phyloP scores from a whole-genome alignment of 805 yeast species.

The Candida nanaspora region DNA sequence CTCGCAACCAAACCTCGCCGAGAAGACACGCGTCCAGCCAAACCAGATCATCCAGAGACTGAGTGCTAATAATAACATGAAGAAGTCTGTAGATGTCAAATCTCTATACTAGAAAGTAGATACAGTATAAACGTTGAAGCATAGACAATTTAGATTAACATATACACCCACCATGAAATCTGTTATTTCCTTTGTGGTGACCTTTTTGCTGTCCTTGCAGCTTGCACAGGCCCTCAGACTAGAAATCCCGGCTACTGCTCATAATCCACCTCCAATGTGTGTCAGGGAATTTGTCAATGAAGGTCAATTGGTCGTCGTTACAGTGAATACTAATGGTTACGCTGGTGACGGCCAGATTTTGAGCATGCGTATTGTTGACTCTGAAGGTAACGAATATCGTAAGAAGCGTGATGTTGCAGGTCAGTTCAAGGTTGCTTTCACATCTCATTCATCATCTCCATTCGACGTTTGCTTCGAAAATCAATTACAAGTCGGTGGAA shows the following conservation, averaged over 20 bases:
- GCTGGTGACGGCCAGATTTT: constrained; percentile 84
- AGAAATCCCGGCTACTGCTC: constrained; percentile 23
- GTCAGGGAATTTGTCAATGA: constrained; percentile 85
- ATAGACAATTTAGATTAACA: too few species aligned
- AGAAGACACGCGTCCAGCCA: background rate
- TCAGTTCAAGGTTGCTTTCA: constrained; percentile 68
- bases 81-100: too few species aligned
- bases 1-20: background rate
- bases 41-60: background rate
- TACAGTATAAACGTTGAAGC: too few species aligned
- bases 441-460: constrained; percentile 74
- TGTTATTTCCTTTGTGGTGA: constrained; percentile 1
- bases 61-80: too few species aligned
- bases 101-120: too few species aligned
- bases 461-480: constrained; percentile 91
- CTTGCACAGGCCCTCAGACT: constrained; percentile 18
- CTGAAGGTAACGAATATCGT: constrained; percentile 80
- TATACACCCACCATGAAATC: constrained; percentile 6
- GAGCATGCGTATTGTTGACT: constrained; percentile 61
- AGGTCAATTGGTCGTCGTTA: constrained; percentile 83
- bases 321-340: constrained; percentile 65
- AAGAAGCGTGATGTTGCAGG: constrained; percentile 73
- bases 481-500: constrained; percentile 30
- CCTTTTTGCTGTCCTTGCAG: constrained; percentile 7
- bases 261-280: constrained; percentile 54